Percentiles rank a stretch among this genome's conserved stretches.
Conservation (phyloP, 352 stramenopile genomes). For the Phytophthora vignae region DNA sequence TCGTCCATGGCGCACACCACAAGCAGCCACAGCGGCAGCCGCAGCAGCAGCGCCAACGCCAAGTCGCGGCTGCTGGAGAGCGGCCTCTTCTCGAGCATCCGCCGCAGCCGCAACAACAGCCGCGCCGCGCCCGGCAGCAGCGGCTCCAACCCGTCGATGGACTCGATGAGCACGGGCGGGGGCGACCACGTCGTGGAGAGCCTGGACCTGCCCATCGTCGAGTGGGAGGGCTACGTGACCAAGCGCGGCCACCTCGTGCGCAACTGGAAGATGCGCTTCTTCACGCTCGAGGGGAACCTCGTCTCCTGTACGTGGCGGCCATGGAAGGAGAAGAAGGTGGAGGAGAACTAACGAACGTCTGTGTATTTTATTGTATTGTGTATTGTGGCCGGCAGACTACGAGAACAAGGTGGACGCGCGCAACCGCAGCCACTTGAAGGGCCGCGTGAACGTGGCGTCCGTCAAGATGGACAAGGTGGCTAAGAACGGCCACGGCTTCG, state of each 20-base stretch:
- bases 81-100: slow-evolving; percentile 65
- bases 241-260: slow-evolving; percentile 88
- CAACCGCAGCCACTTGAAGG: slow-evolving; percentile 88
- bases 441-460: slow-evolving; percentile 79
- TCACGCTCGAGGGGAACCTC: slow-evolving; percentile 88
- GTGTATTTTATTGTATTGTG: not conserved
- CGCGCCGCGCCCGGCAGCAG: slow-evolving; percentile 24
- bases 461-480: slow-evolving; percentile 83
- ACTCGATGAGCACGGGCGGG: slow-evolving; percentile 12
- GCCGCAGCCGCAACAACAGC: slow-evolving; percentile 52
- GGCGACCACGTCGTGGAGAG: slow-evolving; percentile 79
- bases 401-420: slow-evolving; percentile 90
- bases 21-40: slow-evolving; percentile 41
- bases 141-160: slow-evolving; percentile 13
- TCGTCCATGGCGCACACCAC: slow-evolving; percentile 45
- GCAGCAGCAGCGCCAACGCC: slow-evolving; percentile 54
- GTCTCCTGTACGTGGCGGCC: slow-evolving; percentile 67
- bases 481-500: slow-evolving; percentile 83
- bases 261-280: slow-evolving; percentile 91
- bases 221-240: slow-evolving; percentile 93
- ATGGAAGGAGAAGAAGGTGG: not conserved
- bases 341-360: not conserved
- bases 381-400: slow-evolving; percentile 55
- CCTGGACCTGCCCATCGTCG: slow-evolving; percentile 85
- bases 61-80: slow-evolving; percentile 55